These are phyloP conservation scores for Daldinia loculata DNA, from an alignment of 495 filamentous ascomycete species.

Conservation along the genomic window DNA sequence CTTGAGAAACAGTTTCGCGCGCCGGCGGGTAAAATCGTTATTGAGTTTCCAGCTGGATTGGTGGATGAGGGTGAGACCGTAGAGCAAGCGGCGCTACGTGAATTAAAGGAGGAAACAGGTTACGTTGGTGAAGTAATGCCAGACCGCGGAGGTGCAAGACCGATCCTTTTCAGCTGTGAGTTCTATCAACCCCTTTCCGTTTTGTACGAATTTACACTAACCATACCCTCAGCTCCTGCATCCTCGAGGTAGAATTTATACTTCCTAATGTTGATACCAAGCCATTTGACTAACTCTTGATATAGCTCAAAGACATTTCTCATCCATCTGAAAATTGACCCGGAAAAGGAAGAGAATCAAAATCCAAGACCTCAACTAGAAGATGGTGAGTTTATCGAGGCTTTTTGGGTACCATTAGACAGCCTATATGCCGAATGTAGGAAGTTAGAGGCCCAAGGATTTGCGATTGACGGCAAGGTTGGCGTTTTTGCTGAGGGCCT, in stretches of 20 bases:
- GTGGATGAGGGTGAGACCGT: conserved; percentile 76
- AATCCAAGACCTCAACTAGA: conserved; percentile 73
- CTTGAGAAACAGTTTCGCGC: conserved; percentile 81
- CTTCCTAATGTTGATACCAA: neutral
- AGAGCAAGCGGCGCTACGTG: conserved; percentile 74
- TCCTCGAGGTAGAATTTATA: conserved; percentile 44
- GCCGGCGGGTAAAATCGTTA: conserved; percentile 71
- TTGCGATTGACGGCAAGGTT: conserved; percentile 76
- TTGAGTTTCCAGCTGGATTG: conserved; percentile 80
- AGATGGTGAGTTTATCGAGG: conserved; percentile 80
- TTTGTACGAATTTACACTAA: neutral
- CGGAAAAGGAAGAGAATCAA: conserved; percentile 62
- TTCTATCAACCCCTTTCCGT: neutral
- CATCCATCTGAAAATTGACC: conserved; percentile 72
- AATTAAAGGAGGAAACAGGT: conserved; percentile 83
- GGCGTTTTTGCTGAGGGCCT: conserved; percentile 78
- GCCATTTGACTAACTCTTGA: conserved; percentile 54
- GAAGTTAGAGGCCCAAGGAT: conserved; percentile 67
- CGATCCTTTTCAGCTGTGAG: conserved; percentile 79
- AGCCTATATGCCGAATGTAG: conserved; percentile 65
- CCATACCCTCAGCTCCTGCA: conserved; percentile 43
- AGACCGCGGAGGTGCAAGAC: conserved; percentile 51
- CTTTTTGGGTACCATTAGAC: conserved; percentile 70
- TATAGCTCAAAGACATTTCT: conserved; percentile 75
- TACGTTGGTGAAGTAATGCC: conserved; percentile 69